A percentile compares a stretch with the other conserved stretches of the same genome.
phyloP scores from a whole-genome alignment of 1,284 basidiomycete species.

The Cystobasidium slooffiae region DNA sequence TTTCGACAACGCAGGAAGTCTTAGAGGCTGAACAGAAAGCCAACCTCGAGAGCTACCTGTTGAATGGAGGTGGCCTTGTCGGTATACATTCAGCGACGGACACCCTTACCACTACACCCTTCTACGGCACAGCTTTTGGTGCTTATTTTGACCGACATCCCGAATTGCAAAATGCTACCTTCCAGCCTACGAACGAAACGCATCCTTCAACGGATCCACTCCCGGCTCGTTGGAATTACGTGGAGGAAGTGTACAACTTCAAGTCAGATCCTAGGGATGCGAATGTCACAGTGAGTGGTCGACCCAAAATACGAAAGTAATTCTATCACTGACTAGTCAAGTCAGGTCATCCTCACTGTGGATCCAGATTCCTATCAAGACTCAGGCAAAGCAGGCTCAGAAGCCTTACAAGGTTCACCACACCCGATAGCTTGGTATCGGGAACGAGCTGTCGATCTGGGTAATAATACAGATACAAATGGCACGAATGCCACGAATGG shows the following conservation, averaged over 20 bases:
- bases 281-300: constrained; percentile 35
- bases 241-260: constrained; percentile 45
- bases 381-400: constrained; percentile 22
- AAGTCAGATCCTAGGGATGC: constrained; percentile 42
- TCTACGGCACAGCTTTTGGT: constrained; percentile 43
- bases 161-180: constrained; percentile 42
- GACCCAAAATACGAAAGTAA: background rate
- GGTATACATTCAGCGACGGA: constrained; percentile 43
- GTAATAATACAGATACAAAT: constrained; percentile 41
- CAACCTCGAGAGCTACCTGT: constrained; percentile 33
- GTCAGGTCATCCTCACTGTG: constrained; percentile 40
- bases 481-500: constrained; percentile 41
- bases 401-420: constrained; percentile 24
- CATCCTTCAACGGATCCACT: constrained; percentile 32
- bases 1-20: constrained; percentile 38
- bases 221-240: constrained; percentile 34
- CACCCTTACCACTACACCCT: constrained; percentile 27
- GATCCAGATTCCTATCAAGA: constrained; percentile 43
- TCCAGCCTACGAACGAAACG: constrained; percentile 18
- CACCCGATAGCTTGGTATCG: constrained; percentile 45
- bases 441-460: constrained; percentile 36
- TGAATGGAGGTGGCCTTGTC: constrained; percentile 40
- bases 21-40: constrained; percentile 35
- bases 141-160: constrained; percentile 45
- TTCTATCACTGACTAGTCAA: background rate